Base-by-base conservation (phyloP, 345 rosid species). In the Aquilaria malaccensis region DNA sequence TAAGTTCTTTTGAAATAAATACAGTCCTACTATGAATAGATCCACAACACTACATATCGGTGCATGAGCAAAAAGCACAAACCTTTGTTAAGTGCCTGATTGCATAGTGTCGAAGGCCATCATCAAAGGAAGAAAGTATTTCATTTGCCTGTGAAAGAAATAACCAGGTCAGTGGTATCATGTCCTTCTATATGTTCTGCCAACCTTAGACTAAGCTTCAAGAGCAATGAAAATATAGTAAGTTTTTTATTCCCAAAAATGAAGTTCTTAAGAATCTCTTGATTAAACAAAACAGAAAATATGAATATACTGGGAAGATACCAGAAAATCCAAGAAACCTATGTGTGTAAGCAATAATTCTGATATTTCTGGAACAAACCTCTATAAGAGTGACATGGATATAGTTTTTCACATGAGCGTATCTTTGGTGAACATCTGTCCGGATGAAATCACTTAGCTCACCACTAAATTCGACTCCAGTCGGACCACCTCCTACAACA, bases 401-500 rank as follows among this genome's bases (percentile, higher is more conserved):
- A 72, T 86, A 84, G 65, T 90, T 77, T 70, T 94, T 83, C 29
- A 94, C 97, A 60, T 94, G 96, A 6, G 87, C 74, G 59, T 94
- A 88, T 83, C 91, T 73, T 72, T 94, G 81, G 50, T 68, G 91
- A 78, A 88, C 99, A 78, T 94, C 99, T 65, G 57, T 86, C 79
- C 56, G 80, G 53, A 94, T 90, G 66, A 94, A 94, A 69, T 94
- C 99, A 75, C 99, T 88, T 43, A 90, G 82, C 67, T 94, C 97
- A 52, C 99, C 99, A 31, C 97, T 94, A 73, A 94, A 94, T 82
- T 90, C 99, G 33, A 94, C 97, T 33, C 99, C 97, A 0, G 99
- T 94, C 2, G 99, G 97, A 60, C 97, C 97, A 65, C 96, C 99
- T 72, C 99, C 99, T 4, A 94, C 99, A 51, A 94, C 97, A 65